phyloP scores from a whole-genome alignment of 2,329 filamentous ascomycete genomes.

The Amylocarpus encephaloides region DNA sequence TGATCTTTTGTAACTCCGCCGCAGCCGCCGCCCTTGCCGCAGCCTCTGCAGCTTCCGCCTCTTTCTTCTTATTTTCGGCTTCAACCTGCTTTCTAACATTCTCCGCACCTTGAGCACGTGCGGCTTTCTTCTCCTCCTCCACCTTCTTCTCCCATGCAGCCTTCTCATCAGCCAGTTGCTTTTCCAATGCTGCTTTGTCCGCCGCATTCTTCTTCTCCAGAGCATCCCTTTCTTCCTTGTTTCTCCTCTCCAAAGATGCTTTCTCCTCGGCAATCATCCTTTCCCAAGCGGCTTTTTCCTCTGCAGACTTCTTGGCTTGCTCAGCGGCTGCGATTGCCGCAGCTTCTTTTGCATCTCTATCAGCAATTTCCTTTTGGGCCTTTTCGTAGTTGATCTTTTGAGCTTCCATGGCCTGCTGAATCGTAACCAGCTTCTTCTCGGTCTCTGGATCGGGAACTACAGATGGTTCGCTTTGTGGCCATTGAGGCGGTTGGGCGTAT shows the following conservation, averaged over 20 bases:
- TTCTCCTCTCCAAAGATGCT: constrained; percentile 3
- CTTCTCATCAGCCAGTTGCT: constrained; percentile 10
- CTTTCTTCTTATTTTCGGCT: constrained; percentile 10
- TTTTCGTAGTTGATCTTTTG: constrained; percentile 40
- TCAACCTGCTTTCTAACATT: constrained; percentile 11
- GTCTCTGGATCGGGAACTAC: constrained; percentile 33
- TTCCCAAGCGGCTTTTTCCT: constrained; percentile 35
- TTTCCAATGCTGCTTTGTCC: constrained; percentile 7
- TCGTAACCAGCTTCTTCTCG: constrained; percentile 52
- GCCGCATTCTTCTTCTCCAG: constrained; percentile 37
- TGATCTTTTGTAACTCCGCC: constrained; percentile 6
- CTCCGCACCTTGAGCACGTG: constrained; percentile 11
- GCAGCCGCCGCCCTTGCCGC: constrained; percentile 3
- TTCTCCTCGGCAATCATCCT: constrained; percentile 29
- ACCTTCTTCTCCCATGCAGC: constrained; percentile 11
- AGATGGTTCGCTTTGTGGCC: constrained; percentile 23
- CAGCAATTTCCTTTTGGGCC: constrained; percentile 33
- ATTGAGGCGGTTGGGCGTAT: constrained; percentile 19
- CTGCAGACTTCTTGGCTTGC: constrained; percentile 35
- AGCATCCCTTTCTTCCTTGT: constrained; percentile 8
- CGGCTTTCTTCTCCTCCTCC: constrained; percentile 11
- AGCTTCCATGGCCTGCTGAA: constrained; percentile 46
- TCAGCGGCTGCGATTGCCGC: constrained; percentile 33
- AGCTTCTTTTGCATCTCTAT: constrained; percentile 39
- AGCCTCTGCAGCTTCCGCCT: constrained; percentile 7